Evolutionary conservation across 2,329 filamentous ascomycete genomes (phyloP), one percentile per base, ranked within the genome.

Genomic region (Rutstroemia sp.): DNA sequence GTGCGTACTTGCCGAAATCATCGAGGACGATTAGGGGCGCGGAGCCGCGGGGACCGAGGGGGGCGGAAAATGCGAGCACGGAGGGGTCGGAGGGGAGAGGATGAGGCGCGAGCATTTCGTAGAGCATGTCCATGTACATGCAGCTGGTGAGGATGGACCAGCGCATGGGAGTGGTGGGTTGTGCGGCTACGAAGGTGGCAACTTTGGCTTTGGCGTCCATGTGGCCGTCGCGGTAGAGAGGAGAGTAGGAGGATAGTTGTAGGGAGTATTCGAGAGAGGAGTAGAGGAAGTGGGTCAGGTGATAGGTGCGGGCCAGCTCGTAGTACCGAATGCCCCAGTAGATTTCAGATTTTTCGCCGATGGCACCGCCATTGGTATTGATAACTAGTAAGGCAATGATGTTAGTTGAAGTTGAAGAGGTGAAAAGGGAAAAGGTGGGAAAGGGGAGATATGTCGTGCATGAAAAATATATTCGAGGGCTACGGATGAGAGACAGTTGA

Each of bases 281-380:
- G 56, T 69, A 74, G 25, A 70, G 54, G 50, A 65, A 70, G 54
- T 68, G 66, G 42, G 67, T 61, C 5, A 69, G 50, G 1, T 61
- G 58, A 7, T 60, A 52, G 16, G 64, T 56, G 39, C 57, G 41
- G 1, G 68, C 67, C 7, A 71, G 55, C 48, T 71, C 69, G 41
- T 65, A 71, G 9, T 61, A 60, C 4, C 68, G 63, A 14, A 75
- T 63, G 67, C 71, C 59, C 73, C 73, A 70, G 58, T 66, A 71
- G 4, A 70, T 54, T 50, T 71, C 69, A 1, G 58, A 56, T 51
- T 70, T 71, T 48, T 70, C 66, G 2, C 69, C 57, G 61, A 66
- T 60, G 42, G 71, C 73, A 60, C 73, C 74, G 8, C 72, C 70
- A 57, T 75, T 73, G 4, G 72, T 70, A 61, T 75, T 76, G 25